Percentiles rank a stretch among this genome's conserved stretches.
Evolutionary conservation across 2,329 filamentous ascomycete species (phyloP).

Genomic region (Endoconidiophora polonica): DNA sequence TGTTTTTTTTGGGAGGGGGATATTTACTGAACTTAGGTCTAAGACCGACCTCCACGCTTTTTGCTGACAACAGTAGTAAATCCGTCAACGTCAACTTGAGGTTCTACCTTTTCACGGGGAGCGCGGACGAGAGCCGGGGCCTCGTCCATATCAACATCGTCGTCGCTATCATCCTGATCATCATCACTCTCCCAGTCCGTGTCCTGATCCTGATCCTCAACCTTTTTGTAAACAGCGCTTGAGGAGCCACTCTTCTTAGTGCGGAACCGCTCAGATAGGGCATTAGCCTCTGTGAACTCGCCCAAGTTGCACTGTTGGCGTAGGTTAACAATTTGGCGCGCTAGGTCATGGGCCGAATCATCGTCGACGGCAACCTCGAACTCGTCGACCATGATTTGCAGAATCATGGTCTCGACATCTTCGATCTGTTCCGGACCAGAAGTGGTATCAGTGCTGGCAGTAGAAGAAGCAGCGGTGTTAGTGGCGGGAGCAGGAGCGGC

Average conservation of each 20-base stretch:
- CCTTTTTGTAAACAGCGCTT: conserved; percentile 32
- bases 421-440: conserved; percentile 35
- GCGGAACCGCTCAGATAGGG: conserved; percentile 44
- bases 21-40: too few relatives aligned
- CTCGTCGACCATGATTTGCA: conserved; percentile 89
- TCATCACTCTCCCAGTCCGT: conserved; percentile 44
- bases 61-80: conserved; percentile 61
- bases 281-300: conserved; percentile 46
- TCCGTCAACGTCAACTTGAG: conserved; percentile 65
- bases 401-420: conserved; percentile 68
- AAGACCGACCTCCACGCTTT: conserved; percentile 24
- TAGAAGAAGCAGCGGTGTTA: conserved; percentile 15
- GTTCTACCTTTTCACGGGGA: conserved; percentile 46
- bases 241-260: conserved; percentile 40
- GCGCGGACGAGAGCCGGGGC: conserved; percentile 43
- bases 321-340: conserved; percentile 53
- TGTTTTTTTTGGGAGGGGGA: too few relatives aligned
- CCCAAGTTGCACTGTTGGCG: conserved; percentile 47
- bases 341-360: conserved; percentile 61
- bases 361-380: conserved; percentile 90
- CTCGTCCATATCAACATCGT: conserved; percentile 52
- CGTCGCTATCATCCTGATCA: conserved; percentile 33
- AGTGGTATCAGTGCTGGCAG: conserved; percentile 17
- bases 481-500: conserved; percentile 12
- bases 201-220: conserved; percentile 38